Evolutionary conservation across 2,329 filamentous ascomycete genomes (phyloP).

Genomic region (Corinectria fuckeliana): DNA sequence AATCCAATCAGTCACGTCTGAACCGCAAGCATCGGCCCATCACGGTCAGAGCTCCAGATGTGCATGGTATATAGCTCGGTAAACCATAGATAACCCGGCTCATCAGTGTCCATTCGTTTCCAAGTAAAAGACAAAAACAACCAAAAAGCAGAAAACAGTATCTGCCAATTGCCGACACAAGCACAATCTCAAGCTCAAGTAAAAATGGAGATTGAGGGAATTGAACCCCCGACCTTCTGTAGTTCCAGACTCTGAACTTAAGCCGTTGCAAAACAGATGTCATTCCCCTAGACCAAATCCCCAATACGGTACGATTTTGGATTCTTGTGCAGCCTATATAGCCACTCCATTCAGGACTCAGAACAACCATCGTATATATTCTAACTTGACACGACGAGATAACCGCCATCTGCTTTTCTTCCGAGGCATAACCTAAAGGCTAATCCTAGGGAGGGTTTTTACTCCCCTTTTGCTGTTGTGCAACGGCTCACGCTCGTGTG

Average conservation of each 20-base stretch:
- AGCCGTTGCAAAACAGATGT: constrained; percentile 37
- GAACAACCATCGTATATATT: no score
- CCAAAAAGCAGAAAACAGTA: background rate
- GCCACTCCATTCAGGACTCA: background rate
- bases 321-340: background rate
- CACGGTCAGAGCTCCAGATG: background rate
- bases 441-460: no score
- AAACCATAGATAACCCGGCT: background rate
- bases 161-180: no score
- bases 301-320: constrained; percentile 1
- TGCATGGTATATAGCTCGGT: no score
- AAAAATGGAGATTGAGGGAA: constrained; percentile 39
- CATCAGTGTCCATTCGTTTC: no score
- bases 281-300: constrained; percentile 41
- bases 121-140: no score
- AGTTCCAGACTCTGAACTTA: constrained; percentile 8
- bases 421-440: no score
- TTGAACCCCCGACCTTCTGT: constrained; percentile 42
- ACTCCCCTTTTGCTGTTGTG: no score
- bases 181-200: background rate
- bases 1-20: constrained; percentile 2
- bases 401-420: no score
- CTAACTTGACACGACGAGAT: no score
- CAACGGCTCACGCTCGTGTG: no score
- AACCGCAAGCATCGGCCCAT: constrained; percentile 8